Percentiles rank a stretch among this genome's conserved stretches.
phyloP scores from a whole-genome alignment of 768 basidiomycete genomes.

The Leucosporidium scottii region DNA sequence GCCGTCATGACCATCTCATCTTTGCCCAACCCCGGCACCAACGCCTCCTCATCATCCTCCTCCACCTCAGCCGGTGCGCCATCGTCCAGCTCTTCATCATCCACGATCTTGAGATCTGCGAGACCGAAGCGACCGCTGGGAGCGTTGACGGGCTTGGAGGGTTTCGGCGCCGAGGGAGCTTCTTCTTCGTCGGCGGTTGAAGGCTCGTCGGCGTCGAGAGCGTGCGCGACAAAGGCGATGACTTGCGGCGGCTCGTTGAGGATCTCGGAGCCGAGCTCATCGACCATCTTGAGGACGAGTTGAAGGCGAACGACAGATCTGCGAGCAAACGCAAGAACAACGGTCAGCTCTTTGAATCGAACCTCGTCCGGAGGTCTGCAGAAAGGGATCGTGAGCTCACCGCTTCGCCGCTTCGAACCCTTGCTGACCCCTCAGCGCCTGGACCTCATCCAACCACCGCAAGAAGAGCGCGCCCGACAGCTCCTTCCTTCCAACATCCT shows the following conservation, averaged over 20 bases:
- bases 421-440: conserved; percentile 44
- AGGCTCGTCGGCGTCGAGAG: conserved; percentile 50
- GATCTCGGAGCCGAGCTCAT: conserved; percentile 57
- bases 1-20: conserved; percentile 67
- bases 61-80: not conserved
- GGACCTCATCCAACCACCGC: conserved; percentile 63
- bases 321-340: conserved; percentile 6
- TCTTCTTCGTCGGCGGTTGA: not conserved
- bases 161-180: not conserved
- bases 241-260: conserved; percentile 62
- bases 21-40: conserved; percentile 54
- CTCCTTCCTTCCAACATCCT: conserved; percentile 59
- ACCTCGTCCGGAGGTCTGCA: not conserved
- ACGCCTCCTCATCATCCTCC: conserved; percentile 45
- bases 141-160: not conserved
- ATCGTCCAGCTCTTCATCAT: conserved; percentile 3
- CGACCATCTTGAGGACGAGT: conserved; percentile 73
- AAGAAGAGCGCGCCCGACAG: conserved; percentile 69
- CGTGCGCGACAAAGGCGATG: conserved; percentile 73
- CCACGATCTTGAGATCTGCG: conserved; percentile 27
- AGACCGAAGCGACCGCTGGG: conserved; percentile 2
- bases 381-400: conserved; percentile 38
- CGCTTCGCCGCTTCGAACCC: conserved; percentile 47
- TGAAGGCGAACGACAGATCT: conserved; percentile 67
- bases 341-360: conserved; percentile 2